Evolutionary conservation across 2,329 filamentous ascomycete genomes (phyloP).

Genomic region (Aspergillus hortae): DNA sequence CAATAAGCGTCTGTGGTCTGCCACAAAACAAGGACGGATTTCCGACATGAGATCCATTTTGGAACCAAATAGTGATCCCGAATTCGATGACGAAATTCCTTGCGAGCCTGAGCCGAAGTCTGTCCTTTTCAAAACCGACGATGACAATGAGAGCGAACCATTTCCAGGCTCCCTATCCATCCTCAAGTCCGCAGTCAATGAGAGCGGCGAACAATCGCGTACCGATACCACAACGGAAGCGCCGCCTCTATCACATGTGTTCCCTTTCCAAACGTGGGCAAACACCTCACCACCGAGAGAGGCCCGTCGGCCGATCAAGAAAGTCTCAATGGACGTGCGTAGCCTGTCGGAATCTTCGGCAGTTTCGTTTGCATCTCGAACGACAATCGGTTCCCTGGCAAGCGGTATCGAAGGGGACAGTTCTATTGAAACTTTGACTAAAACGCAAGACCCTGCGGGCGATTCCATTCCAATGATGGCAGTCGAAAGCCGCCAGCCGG

Average conservation of each 20-base stretch:
- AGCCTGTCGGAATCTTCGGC: constrained; percentile 86
- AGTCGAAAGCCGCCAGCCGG: constrained; percentile 66
- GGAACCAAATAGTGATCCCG: constrained; percentile 61
- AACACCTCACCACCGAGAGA: constrained; percentile 41
- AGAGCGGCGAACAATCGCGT: constrained; percentile 13
- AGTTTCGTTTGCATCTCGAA: constrained; percentile 75
- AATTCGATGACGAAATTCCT: constrained; percentile 25
- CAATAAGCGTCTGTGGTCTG: constrained; percentile 86
- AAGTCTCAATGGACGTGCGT: constrained; percentile 82
- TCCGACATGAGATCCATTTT: constrained; percentile 73
- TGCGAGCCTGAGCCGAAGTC: constrained; percentile 39
- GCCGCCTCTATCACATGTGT: constrained; percentile 70
- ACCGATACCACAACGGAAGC: constrained; percentile 22
- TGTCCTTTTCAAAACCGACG: constrained; percentile 34
- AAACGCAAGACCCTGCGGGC: constrained; percentile 61
- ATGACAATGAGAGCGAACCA: constrained; percentile 25
- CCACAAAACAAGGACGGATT: constrained; percentile 72
- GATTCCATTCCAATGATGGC: constrained; percentile 90
- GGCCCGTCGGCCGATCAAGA: constrained; percentile 61
- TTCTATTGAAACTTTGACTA: constrained; percentile 65
- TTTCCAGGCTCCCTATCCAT: constrained; percentile 19
- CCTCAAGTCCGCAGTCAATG: constrained; percentile 18
- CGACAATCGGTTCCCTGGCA: constrained; percentile 70
- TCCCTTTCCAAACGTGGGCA: constrained; percentile 73
- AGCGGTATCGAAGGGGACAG: constrained; percentile 80